Evolutionary conservation across 202 grass and related monocot species (phyloP).

Genomic region (Zizania palustris): DNA sequence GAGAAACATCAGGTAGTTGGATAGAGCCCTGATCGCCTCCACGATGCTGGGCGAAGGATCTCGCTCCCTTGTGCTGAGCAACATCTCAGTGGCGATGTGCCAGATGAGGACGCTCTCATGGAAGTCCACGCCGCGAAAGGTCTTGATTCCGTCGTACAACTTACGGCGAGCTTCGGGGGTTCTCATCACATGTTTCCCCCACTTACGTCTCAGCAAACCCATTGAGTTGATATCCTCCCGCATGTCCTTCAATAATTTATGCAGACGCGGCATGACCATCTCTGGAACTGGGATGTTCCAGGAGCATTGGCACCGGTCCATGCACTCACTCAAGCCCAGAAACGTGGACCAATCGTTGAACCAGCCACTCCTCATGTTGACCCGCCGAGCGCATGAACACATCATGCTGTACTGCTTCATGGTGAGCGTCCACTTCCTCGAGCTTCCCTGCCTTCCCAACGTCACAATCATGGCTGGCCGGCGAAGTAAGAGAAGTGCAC

Average conservation of each 20-base stretch:
- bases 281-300: background rate
- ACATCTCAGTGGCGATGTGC: constrained; percentile 63
- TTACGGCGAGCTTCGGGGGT: too few species aligned
- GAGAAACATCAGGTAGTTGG: constrained; percentile 51
- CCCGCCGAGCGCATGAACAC: background rate
- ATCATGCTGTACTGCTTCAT: constrained; percentile 46
- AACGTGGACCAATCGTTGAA: too few species aligned
- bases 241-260: too few species aligned
- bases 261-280: background rate
- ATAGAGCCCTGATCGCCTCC: background rate
- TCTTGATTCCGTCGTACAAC: rapidly evolving
- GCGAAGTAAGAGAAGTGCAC: background rate
- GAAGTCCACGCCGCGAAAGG: background rate
- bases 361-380: too few species aligned
- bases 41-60: background rate
- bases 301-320: background rate
- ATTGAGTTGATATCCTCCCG: background rate
- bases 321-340: background rate
- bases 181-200: constrained; percentile 13
- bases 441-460: background rate
- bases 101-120: constrained; percentile 58
- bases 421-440: background rate
- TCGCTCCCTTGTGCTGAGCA: too few species aligned
- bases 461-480: background rate
- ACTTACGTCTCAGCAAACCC: constrained; percentile 35